Evolutionary conservation across 768 basidiomycete species (phyloP).

Genomic region (Auricularia cornea): DNA sequence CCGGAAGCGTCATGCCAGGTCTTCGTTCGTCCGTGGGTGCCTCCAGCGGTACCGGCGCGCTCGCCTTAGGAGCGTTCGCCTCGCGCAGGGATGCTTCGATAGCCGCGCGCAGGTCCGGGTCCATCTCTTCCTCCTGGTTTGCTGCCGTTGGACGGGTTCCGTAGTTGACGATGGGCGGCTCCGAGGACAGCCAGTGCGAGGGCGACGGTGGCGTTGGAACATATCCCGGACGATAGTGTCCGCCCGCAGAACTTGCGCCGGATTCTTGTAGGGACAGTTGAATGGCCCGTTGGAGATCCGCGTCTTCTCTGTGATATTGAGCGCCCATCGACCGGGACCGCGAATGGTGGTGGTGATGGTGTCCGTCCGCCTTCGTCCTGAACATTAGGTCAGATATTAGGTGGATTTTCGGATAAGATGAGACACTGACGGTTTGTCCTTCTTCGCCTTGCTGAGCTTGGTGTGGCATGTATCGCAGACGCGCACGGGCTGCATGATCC

Average conservation of each 20-base stretch:
- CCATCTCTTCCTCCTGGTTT: slow-evolving; percentile 64
- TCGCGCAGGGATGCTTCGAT: slow-evolving; percentile 95
- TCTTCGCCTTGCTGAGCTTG: slow-evolving; percentile 61
- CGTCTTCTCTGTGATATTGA: slow-evolving; percentile 53
- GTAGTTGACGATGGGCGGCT: slow-evolving; percentile 60
- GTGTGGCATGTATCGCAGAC: slow-evolving; percentile 86
- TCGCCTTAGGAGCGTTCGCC: slow-evolving; percentile 64
- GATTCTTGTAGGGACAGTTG: slow-evolving; percentile 82
- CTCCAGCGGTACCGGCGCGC: slow-evolving; percentile 60
- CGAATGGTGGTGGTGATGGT: slow-evolving; percentile 38
- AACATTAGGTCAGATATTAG: neutral
- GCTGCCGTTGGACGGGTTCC: slow-evolving; percentile 31
- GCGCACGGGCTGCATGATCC: slow-evolving; percentile 84
- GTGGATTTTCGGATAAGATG: slow-evolving; percentile 33
- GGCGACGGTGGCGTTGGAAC: slow-evolving; percentile 46
- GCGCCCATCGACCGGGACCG: slow-evolving; percentile 41
- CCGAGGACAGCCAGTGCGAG: slow-evolving; percentile 52
- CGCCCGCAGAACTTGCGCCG: slow-evolving; percentile 34
- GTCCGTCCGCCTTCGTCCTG: slow-evolving; percentile 11
- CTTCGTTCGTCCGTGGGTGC: slow-evolving; percentile 39
- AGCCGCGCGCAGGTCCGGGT: slow-evolving; percentile 85
- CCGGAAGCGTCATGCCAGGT: slow-evolving; percentile 49
- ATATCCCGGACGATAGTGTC: slow-evolving; percentile 51
- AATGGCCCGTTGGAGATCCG: slow-evolving; percentile 89
- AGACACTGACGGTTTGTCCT: slow-evolving; percentile 28